Evolutionary conservation across 495 filamentous ascomycete species (phyloP), one percentile per base, ranked within the genome.

Genomic region (Penicillium simplicissimum): DNA sequence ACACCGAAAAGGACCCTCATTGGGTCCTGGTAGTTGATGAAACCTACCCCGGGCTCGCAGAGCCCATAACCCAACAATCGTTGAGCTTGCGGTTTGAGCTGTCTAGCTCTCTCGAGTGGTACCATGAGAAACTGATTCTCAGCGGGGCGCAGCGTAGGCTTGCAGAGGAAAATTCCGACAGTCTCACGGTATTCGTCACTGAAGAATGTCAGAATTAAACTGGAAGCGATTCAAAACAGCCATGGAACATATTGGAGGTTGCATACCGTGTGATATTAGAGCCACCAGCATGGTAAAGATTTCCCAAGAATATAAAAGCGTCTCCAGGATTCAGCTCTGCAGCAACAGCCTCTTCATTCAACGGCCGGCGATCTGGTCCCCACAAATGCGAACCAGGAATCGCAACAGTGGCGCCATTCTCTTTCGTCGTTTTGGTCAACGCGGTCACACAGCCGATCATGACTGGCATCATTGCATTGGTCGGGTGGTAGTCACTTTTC

Each of bases 331-430:
- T 57, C 36, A 74, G 60, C 36, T 73, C 69, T 36, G 63, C 63
- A 19, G 67, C 63, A 17, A 70, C 52, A 10, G 66, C 66, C 34
- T 73, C 71, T 14, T 73, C 71, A 42, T 63, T 60, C 11, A 60
- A 21, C 4, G 71, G 71, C 4, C 45, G 51, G 2, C 71, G 61
- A 0, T 67, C 71, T 14, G 59, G 58, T 1, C 60, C 66, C 71
- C 71, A 80, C 13, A 79, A 67, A 63, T 82, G 79, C 5, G 66
- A 72, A 8, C 77, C 75, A 0, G 78, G 79, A 55, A 81, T 76
- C 33, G 79, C 70, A 9, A 77, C 68, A 0, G 80, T 82, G 15
- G 79, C 79, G 19, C 80, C 80, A 57, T 82, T 82, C 34, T 66
- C 64, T 49, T 67, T 71, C 9, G 74, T 77, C 0, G 69, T 72